A percentile compares a stretch with the other conserved stretches of the same genome.
These are phyloP conservation scores for Botrytis porri DNA, from an alignment of 2,329 filamentous ascomycete genomes.

Conservation along the genomic window DNA sequence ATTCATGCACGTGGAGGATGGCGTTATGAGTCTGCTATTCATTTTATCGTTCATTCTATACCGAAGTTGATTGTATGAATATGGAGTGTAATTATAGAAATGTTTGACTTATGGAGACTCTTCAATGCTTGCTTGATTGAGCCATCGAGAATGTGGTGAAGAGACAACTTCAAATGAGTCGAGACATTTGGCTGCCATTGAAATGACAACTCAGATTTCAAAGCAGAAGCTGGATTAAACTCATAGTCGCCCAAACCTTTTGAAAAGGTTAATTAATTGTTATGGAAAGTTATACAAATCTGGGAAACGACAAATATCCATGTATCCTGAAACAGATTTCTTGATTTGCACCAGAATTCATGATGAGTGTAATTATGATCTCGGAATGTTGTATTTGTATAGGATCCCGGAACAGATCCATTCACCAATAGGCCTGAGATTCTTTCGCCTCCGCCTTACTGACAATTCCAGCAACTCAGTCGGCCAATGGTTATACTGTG, in stretches of 20 bases:
- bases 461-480: neutral
- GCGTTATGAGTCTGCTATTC: neutral
- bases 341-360: neutral
- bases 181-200: neutral
- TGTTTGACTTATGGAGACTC: neutral
- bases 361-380: neutral
- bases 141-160: neutral
- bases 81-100: neutral
- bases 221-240: neutral
- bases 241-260: neutral
- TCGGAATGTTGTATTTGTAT: neutral
- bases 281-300: neutral
- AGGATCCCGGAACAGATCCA: neutral
- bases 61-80: neutral
- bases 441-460: neutral
- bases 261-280: neutral
- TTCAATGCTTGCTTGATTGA: neutral
- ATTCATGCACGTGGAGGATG: neutral
- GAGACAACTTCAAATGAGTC: neutral
- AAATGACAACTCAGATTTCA: neutral
- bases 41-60: neutral
- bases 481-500: neutral
- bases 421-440: neutral
- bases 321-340: neutral
- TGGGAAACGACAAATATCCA: neutral